A percentile compares a stretch with the other conserved stretches of the same genome.
phyloP scores from a whole-genome alignment of 805 yeast genomes.

The Wickerhamomyces rabaulensis region DNA sequence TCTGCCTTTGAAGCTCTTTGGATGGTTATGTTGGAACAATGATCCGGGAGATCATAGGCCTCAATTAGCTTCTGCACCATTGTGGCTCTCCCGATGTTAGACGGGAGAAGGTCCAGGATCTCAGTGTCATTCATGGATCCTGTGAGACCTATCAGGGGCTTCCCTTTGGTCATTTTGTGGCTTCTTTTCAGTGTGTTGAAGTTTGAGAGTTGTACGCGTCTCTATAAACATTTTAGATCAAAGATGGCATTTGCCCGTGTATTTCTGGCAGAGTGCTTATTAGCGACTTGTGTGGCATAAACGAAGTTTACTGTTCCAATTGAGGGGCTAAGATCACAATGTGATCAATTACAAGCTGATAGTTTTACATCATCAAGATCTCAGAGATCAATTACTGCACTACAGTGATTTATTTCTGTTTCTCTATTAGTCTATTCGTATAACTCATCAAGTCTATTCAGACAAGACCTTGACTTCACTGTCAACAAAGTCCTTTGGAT shows the following conservation, averaged over 20 bases:
- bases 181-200: not conserved
- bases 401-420: no score
- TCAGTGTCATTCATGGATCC: constrained; percentile 9
- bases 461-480: constrained; percentile 34
- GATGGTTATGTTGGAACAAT: constrained; percentile 24
- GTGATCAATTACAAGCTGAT: no score
- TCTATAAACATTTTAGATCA: no score
- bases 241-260: not conserved
- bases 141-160: not conserved
- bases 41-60: constrained; percentile 33
- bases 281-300: no score
- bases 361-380: no score
- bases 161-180: not conserved
- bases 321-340: no score
- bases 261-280: not conserved
- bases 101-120: constrained; percentile 41
- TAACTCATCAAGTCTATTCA: constrained; percentile 5
- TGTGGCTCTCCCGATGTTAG: constrained; percentile 47
- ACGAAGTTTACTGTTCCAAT: no score
- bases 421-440: not conserved
- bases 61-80: constrained; percentile 36
- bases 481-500: constrained; percentile 37
- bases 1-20: constrained; percentile 31
- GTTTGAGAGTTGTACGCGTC: no score
- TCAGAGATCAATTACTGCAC: no score